Evolutionary conservation across 176 grass and related monocot species (phyloP), one percentile per base, ranked within the genome.

Genomic region (Carex littledalei): DNA sequence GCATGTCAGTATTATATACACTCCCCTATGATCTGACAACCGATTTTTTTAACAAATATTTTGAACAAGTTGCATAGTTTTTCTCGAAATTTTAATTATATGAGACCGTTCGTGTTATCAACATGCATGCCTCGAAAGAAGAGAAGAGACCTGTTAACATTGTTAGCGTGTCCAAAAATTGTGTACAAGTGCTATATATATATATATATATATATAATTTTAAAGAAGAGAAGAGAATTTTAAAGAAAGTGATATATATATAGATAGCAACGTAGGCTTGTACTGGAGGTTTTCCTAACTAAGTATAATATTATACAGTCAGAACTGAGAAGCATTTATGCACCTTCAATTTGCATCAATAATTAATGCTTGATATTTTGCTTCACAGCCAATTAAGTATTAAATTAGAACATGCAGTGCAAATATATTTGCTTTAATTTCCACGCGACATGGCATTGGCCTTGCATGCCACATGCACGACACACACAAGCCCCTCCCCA

Each of bases 401-500:
- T 31, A 43, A 63, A 59, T 47, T 14, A 50, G 62, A 83, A 83
- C 39, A 65, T 67, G 61, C 62, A 83, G 56, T 83, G 45, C 22
- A 54, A 32, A 55, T 52, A 77, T 72, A 49, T 47, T 54, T 77
- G 49, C 45, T 72, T 77, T n/a, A n/a, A n/a, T n/a, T 77, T 26
- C 71, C 5, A 81, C 63, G 63, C 80, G 63, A 67, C 59, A 83
- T 66, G 67, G 50, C 59, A 78, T 61, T 77, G 34, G 34, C 65
- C 1, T 63, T 86, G 85, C 85, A 86, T 81, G 85, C 47, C 76
- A 70, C 85, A 69, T 86, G 85, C 85, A 70, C 37, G 69, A 84
- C 66, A 84, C 22, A 84, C 22, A 75, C 16, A 55, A 84, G 47
- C 11, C 47, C 5, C 20, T n/a, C 22, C 10, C 22, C 21, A 26